Base-by-base conservation (phyloP, 805 yeast species). In the Metschnikowia cerradonensis region DNA sequence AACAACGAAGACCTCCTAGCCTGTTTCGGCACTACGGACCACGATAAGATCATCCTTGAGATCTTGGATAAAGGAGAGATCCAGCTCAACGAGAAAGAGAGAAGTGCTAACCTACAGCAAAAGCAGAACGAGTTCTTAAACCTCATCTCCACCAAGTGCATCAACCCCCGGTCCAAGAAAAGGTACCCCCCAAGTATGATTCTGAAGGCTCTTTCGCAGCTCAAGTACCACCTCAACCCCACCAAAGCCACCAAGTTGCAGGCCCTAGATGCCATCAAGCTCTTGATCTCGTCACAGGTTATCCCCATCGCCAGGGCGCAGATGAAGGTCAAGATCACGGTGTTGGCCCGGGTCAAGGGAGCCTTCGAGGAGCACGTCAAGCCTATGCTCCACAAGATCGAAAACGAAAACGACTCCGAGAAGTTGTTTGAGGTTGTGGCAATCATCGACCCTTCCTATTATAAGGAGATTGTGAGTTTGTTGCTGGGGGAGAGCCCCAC, bases 151-250 rank as follows among this genome's bases (percentile, higher is more conserved):
- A 84, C 96, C 3, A 90, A 90, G 66, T 91, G 97, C 64, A 85
- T 94, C 44, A 94, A 94, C 58, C 98, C 99, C 4, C 81, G 78
- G 49, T 83, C 92, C 2, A 86, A 86, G 64, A 89, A 91, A 64
- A 83, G 97, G 62, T 94, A 94, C 62, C 96, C 99, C 0, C 94
- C 96, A 10, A 81, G 96, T 0, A 91, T 94, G 86, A 87, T 94
- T 52, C 94, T 88, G 55, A 94, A 94, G 69, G 88, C 91, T 0
- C 72, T 94, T 49, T 76, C 77, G 39, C 88, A 86, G 59, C 67
- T 90, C 47, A 91, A 90, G 56, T 89, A 87, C 67, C 90, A 90
- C 64, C 78, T 88, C 57, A 82, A 82, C 17, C 78, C 91, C 20
- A 79, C 78, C 46, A 86, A 85, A 58, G 78, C 88, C 6, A 88